Base-by-base conservation (phyloP, 257 asterid species). In the Coffea canephora region DNA sequence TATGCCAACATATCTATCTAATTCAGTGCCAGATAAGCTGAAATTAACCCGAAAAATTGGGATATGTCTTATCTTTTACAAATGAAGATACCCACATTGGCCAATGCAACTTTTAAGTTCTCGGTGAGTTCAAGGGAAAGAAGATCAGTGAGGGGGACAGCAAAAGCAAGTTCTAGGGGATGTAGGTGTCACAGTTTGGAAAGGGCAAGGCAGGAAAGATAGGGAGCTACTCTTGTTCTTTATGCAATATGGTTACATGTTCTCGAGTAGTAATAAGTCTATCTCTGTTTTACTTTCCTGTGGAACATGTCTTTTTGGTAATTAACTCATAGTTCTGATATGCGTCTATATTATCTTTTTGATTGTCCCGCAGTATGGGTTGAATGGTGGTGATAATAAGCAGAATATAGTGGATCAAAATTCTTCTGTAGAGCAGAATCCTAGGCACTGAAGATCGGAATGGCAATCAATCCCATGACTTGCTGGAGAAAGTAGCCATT, bases 401-500 rank as follows among this genome's bases (percentile, higher is more conserved):
- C 71, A 41, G 43, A 23, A 14, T 48, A 5, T n/a, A 21, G 12
- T 12, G 71, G n/a, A 48, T 59, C 79, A 75, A 13, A 61, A 23
- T 76, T 71, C 36, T 7, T 69, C 79, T n/a, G 61, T 10, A 43
- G 72, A 76, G 72, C 61, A 14, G 14, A 8, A 62, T 76, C 62
- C 71, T 48, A 45, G 72, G 45, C 31, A 76, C 65, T 76, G 71
- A 76, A 48, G 76, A 72, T 27, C 62, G 25, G 76, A 72, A 72
- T 12, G 14, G 14, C n/a, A 16, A 72, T 72, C n/a, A 16, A 72
- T 72, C 75, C 16, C 62, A n/a, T 49, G 76, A 62, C 15, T 21
- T 61, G 48, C 27, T 23, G 76, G 13, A 48, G 45, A 48, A 72
- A 16, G 27, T 8, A 48, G 49, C 31, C 62, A n/a, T 15, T 48